Conservation (phyloP, 1,139 yeast genomes). For the Sugiyamaella xylanicola region DNA sequence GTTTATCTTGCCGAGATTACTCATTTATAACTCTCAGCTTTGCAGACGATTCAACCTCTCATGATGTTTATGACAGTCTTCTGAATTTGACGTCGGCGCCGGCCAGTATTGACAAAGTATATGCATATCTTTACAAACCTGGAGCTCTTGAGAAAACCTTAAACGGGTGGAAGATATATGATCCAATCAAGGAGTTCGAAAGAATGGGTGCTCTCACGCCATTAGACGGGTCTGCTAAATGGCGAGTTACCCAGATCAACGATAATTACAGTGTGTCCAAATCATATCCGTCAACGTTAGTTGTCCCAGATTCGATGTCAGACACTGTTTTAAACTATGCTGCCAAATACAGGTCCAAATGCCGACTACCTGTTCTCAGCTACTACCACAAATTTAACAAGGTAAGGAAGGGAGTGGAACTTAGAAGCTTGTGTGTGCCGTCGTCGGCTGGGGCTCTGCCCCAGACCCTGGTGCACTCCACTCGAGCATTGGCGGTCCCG, state of each 20-base stretch:
- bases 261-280: slow-evolving; percentile 66
- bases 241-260: slow-evolving; percentile 76
- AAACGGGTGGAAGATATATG: slow-evolving; percentile 75
- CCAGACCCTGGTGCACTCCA: no score
- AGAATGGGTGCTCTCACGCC: slow-evolving; percentile 50
- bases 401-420: slow-evolving; percentile 34
- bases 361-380: slow-evolving; percentile 78
- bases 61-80: slow-evolving; percentile 72
- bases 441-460: no score
- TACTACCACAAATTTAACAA: slow-evolving; percentile 67
- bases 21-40: slow-evolving; percentile 83
- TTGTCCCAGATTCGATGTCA: slow-evolving; percentile 74
- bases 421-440: no score
- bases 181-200: slow-evolving; percentile 62
- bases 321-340: slow-evolving; percentile 85
- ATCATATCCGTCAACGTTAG: slow-evolving; percentile 68
- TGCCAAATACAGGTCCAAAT: slow-evolving; percentile 80
- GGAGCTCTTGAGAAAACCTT: slow-evolving; percentile 54
- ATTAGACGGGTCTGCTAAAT: slow-evolving; percentile 40
- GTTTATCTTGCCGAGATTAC: slow-evolving; percentile 83
- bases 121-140: slow-evolving; percentile 71
- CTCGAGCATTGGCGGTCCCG: no score
- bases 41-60: slow-evolving; percentile 57
- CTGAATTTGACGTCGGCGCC: slow-evolving; percentile 56
- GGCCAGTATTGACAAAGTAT: slow-evolving; percentile 57